Conservation (phyloP, 2,329 filamentous ascomycete species). For the Alternaria sp. region DNA sequence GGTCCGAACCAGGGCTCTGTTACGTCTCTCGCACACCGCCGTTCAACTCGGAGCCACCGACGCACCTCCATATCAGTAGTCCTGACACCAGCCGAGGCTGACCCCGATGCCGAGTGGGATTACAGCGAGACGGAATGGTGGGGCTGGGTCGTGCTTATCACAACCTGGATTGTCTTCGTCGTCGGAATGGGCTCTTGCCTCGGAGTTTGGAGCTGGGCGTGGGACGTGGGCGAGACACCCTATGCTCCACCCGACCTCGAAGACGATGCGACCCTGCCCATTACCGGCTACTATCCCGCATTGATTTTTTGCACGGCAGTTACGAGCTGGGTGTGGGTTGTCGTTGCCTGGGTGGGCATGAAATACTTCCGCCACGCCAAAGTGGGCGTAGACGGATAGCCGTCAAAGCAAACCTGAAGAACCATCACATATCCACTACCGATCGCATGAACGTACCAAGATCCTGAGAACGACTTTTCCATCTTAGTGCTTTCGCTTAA, state of each 20-base stretch:
- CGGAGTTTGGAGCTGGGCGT: slow-evolving; percentile 97
- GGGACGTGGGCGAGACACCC: slow-evolving; percentile 96
- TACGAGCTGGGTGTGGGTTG: slow-evolving; percentile 99
- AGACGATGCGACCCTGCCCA: slow-evolving; percentile 91
- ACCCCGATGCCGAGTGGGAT: slow-evolving; percentile 72
- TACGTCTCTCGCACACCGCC: slow-evolving; percentile 43
- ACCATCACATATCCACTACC: slow-evolving; percentile 21
- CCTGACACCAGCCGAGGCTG: slow-evolving; percentile 36
- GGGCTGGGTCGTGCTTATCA: slow-evolving; percentile 91
- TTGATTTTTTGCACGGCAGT: slow-evolving; percentile 92
- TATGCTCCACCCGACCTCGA: slow-evolving; percentile 95
- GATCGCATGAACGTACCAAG: slow-evolving; percentile 22
- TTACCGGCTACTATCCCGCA: slow-evolving; percentile 96
- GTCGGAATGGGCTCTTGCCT: slow-evolving; percentile 96
- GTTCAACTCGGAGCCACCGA: slow-evolving; percentile 40
- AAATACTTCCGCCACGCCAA: slow-evolving; percentile 99
- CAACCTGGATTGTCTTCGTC: slow-evolving; percentile 96
- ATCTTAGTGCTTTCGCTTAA: slow-evolving; percentile 38
- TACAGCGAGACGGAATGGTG: slow-evolving; percentile 97
- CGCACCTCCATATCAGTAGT: slow-evolving; percentile 35
- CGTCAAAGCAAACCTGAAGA: slow-evolving; percentile 9
- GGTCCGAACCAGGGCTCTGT: slow-evolving; percentile 28
- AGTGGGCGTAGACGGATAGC: slow-evolving; percentile 67
- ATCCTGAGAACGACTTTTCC: slow-evolving; percentile 27
- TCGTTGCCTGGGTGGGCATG: slow-evolving; percentile 98